Evolutionary conservation across 768 basidiomycete species (phyloP).

Genomic region (Lentinula aciculospora): DNA sequence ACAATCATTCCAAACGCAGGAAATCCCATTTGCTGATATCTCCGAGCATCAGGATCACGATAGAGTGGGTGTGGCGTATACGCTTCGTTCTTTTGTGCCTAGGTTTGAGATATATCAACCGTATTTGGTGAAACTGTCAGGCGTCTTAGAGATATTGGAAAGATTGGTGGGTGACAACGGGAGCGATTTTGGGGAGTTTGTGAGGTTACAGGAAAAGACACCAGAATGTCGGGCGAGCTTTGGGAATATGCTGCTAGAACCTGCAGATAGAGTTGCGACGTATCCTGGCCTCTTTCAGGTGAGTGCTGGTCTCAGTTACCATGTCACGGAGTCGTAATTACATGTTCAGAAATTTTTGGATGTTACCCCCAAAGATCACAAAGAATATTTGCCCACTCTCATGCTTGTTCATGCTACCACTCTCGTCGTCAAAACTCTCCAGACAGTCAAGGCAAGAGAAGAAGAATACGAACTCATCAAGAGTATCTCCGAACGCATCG

Average conservation of each 20-base stretch:
- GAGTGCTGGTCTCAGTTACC: conserved; percentile 18
- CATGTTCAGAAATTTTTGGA: conserved; percentile 57
- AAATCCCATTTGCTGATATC: conserved; percentile 21
- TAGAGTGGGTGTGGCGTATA: conserved; percentile 39
- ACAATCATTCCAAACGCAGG: conserved; percentile 31
- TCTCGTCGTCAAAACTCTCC: conserved; percentile 68
- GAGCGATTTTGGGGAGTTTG: conserved; percentile 82
- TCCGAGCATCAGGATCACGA: conserved; percentile 30
- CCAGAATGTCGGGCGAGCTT: conserved; percentile 46
- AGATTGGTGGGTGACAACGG: conserved; percentile 39
- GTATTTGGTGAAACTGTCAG: conserved; percentile 71
- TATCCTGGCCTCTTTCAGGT: conserved; percentile 77
- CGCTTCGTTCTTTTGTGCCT: conserved; percentile 55
- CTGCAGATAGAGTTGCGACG: conserved; percentile 62
- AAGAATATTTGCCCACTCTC: conserved; percentile 65
- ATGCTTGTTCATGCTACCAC: conserved; percentile 63
- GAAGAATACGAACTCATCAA: conserved; percentile 81
- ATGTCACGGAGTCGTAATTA: conserved; percentile 7
- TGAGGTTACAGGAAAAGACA: conserved; percentile 57
- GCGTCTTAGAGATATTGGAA: conserved; percentile 49
- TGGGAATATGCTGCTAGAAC: conserved; percentile 66
- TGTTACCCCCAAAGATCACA: conserved; percentile 62
- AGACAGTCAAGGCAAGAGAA: conserved; percentile 81
- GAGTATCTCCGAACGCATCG: conserved; percentile 49
- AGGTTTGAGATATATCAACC: conserved; percentile 82